These are phyloP conservation scores for Ambrosiella beaveri DNA, from an alignment of 2,329 filamentous ascomycete species.

Conservation along the genomic window DNA sequence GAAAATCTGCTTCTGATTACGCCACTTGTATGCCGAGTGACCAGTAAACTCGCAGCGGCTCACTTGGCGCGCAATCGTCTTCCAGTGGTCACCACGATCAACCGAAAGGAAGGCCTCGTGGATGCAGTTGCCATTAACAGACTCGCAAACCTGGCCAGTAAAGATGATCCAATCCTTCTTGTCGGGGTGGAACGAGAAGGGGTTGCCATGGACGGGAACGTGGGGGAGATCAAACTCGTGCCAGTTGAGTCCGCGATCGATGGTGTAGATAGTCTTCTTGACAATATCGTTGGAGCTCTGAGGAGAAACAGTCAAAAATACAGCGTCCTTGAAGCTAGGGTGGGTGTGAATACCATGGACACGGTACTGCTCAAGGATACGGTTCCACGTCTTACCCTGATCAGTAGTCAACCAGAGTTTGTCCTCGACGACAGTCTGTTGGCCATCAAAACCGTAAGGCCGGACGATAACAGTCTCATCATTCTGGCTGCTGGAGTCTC, in stretches of 20 bases:
- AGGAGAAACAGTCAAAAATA: constrained; percentile 61
- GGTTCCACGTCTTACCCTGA: constrained; percentile 75
- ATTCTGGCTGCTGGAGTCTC: constrained; percentile 40
- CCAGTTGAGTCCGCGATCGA: constrained; percentile 59
- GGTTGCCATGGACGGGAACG: constrained; percentile 25
- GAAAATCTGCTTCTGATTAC: constrained; percentile 37
- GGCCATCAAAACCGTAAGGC: constrained; percentile 22
- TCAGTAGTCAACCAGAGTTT: constrained; percentile 59
- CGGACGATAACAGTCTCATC: constrained; percentile 57
- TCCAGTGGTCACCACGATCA: constrained; percentile 70
- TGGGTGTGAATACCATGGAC: constrained; percentile 62
- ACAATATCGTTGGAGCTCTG: constrained; percentile 24
- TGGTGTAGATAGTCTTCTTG: constrained; percentile 53
- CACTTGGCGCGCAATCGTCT: constrained; percentile 54
- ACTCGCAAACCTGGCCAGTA: constrained; percentile 58
- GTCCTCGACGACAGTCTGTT: constrained; percentile 26
- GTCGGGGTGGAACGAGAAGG: constrained; percentile 66
- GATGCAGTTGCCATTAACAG: constrained; percentile 42
- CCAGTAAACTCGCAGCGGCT: constrained; percentile 76
- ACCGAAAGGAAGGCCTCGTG: constrained; percentile 57
- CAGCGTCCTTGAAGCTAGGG: constrained; percentile 62
- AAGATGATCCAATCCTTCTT: constrained; percentile 84
- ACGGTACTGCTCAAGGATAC: constrained; percentile 48
- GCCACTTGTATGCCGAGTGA: constrained; percentile 37
- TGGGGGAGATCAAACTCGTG: constrained; percentile 55